Evolutionary conservation across 2,329 filamentous ascomycete species (phyloP).

Genomic region (Chaetomium strumarium): DNA sequence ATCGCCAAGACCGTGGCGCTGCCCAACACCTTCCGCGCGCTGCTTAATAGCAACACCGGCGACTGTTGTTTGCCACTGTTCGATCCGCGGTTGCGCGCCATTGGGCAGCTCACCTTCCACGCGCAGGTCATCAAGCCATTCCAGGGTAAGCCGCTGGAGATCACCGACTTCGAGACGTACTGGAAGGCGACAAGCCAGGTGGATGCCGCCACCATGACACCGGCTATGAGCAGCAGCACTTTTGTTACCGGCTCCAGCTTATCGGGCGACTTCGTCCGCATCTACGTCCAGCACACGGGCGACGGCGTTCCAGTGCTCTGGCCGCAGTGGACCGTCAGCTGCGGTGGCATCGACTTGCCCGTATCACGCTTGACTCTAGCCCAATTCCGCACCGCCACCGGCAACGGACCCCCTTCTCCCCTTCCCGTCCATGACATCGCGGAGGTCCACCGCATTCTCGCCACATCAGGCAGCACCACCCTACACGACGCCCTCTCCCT

Average conservation of each 20-base stretch:
- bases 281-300: slow-evolving; percentile 87
- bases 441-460: slow-evolving; percentile 65
- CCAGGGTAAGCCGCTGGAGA: slow-evolving; percentile 83
- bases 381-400: slow-evolving; percentile 57
- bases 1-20: slow-evolving; percentile 94
- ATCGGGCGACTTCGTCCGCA: slow-evolving; percentile 86
- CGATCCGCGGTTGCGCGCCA: slow-evolving; percentile 82
- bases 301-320: slow-evolving; percentile 84
- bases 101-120: slow-evolving; percentile 89
- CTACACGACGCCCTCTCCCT: slow-evolving; percentile 69
- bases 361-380: slow-evolving; percentile 71
- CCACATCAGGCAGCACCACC: slow-evolving; percentile 64
- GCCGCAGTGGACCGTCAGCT: slow-evolving; percentile 73
- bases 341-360: slow-evolving; percentile 73
- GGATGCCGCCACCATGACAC: slow-evolving; percentile 47
- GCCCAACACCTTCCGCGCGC: slow-evolving; percentile 75
- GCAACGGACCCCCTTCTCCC: slow-evolving; percentile 31
- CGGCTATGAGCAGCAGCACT: slow-evolving; percentile 59
- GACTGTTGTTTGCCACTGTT: slow-evolving; percentile 84
- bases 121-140: slow-evolving; percentile 97
- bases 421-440: slow-evolving; percentile 49
- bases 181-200: slow-evolving; percentile 98
- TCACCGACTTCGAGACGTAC: slow-evolving; percentile 97
- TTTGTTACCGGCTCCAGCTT: slow-evolving; percentile 93
- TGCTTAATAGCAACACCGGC: slow-evolving; percentile 63